phyloP scores from a whole-genome alignment of 2,329 filamentous ascomycete genomes.

The Beauveria varroae region DNA sequence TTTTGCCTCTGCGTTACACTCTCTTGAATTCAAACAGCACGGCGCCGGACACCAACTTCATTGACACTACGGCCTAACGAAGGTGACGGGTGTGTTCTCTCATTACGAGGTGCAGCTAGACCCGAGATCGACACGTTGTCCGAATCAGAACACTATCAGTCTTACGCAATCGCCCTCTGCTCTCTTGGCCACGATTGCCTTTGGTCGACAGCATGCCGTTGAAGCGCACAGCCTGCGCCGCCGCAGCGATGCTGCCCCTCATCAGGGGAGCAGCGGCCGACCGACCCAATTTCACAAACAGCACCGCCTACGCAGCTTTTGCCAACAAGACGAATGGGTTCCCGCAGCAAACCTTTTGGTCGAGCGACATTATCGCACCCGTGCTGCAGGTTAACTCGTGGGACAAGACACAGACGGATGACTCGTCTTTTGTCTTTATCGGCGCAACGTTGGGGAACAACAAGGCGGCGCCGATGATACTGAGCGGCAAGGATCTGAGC shows the following conservation, averaged over 20 bases:
- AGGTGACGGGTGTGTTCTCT: constrained; percentile 8
- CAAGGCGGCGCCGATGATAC: constrained; percentile 26
- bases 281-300: constrained; percentile 18
- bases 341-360: constrained; percentile 26
- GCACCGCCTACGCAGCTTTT: constrained; percentile 21
- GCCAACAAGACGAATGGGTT: constrained; percentile 19
- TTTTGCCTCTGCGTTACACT: not conserved
- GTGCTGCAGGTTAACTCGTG: constrained; percentile 27
- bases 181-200: no score
- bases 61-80: constrained; percentile 1
- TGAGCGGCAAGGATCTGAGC: constrained; percentile 27
- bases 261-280: constrained; percentile 17
- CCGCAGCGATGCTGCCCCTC: constrained; percentile 5
- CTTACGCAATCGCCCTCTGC: not conserved
- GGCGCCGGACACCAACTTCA: not conserved
- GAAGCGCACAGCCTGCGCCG: not conserved
- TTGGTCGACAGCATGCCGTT: not conserved
- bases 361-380: constrained; percentile 25
- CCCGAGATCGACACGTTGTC: not conserved
- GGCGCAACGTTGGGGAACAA: constrained; percentile 18
- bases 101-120: not conserved
- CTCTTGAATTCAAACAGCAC: not conserved
- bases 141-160: not conserved
- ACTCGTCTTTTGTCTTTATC: constrained; percentile 27
- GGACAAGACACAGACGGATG: constrained; percentile 20